Conservation (phyloP, 352 stramenopile genomes). For the Phytophthora hibernalis region DNA sequence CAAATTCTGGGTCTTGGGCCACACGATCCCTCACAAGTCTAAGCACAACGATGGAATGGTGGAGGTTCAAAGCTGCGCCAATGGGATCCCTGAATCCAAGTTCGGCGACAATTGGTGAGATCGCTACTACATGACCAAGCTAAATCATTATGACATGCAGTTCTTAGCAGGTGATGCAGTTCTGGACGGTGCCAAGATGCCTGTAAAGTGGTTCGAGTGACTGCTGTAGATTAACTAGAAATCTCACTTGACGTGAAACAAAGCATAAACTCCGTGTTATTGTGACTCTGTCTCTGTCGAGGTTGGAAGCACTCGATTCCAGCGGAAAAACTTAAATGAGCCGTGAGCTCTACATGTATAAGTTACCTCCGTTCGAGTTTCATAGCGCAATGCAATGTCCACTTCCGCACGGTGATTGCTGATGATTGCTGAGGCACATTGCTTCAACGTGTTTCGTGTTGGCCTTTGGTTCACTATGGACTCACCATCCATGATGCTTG, state of each 20-base stretch:
- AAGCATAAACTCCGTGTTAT: too few species aligned
- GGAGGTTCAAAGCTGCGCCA: constrained; percentile 43
- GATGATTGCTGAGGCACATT: too few species aligned
- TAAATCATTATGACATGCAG: constrained; percentile 49
- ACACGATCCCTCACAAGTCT: constrained; percentile 23
- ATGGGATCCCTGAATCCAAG: constrained; percentile 20
- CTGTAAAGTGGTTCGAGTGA: constrained; percentile 47
- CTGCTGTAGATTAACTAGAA: constrained; percentile 5
- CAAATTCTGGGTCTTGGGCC: constrained; percentile 15
- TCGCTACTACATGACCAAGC: constrained; percentile 34
- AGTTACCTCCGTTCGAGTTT: too few species aligned
- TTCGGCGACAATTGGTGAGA: constrained; percentile 35
- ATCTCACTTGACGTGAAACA: background rate
- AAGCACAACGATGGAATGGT: constrained; percentile 39
- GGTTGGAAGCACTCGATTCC: too few species aligned
- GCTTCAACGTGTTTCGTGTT: too few species aligned
- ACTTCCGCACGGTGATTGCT: too few species aligned
- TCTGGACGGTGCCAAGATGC: constrained; percentile 32
- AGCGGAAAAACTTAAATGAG: too few species aligned
- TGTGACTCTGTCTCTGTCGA: too few species aligned
- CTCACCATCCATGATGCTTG: too few species aligned
- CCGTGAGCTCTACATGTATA: background rate
- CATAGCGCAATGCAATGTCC: too few species aligned
- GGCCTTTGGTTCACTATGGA: too few species aligned
- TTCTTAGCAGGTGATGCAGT: constrained; percentile 42